Conservation (phyloP, 768 basidiomycete species). For the Dioszegia hungarica region DNA sequence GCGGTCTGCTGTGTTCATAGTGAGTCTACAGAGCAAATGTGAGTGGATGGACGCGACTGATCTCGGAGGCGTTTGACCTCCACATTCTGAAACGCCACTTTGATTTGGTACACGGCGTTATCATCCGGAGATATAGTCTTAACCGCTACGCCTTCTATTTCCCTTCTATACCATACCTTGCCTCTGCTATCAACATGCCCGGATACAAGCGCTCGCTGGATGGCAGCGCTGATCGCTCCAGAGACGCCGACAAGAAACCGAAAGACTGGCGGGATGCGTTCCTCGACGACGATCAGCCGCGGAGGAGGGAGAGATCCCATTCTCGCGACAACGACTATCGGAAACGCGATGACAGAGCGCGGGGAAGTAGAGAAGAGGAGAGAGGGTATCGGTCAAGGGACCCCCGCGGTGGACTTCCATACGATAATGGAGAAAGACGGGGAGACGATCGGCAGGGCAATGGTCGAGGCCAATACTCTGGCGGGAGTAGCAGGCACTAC, state of each 20-base stretch:
- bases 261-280: slow-evolving; percentile 48
- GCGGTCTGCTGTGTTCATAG: neutral
- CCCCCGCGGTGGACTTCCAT: neutral
- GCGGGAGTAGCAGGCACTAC: slow-evolving; percentile 8
- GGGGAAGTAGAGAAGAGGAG: neutral
- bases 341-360: neutral
- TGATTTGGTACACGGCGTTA: neutral
- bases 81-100: slow-evolving; percentile 7
- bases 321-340: slow-evolving; percentile 14
- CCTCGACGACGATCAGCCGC: slow-evolving; percentile 32
- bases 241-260: slow-evolving; percentile 20
- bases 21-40: neutral
- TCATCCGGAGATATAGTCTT: too few relatives aligned
- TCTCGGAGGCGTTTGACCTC: neutral
- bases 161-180: neutral
- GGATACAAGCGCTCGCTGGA: slow-evolving; percentile 28
- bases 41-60: slow-evolving; percentile 19
- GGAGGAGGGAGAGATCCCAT: slow-evolving; percentile 16
- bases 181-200: slow-evolving; percentile 20
- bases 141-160: too few relatives aligned
- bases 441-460: neutral
- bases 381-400: neutral
- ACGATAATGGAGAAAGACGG: neutral
- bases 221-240: slow-evolving; percentile 1
- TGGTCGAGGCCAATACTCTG: neutral